These are phyloP conservation scores for Aspergillus nomiae DNA, from an alignment of 2,329 filamentous ascomycete species.

Conservation along the genomic window DNA sequence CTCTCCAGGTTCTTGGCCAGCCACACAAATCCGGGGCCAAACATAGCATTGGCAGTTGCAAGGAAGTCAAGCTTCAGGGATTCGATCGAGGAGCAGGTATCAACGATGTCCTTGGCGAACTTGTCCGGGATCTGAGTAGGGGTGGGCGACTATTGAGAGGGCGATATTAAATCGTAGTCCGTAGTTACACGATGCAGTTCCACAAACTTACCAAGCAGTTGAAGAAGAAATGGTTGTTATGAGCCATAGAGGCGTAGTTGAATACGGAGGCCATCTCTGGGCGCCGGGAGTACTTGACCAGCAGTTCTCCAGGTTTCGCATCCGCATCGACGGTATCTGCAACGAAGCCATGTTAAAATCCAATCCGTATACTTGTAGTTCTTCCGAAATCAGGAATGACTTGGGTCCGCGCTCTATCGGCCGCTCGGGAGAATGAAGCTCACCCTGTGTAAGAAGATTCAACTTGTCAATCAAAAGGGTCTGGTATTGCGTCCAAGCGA, in stretches of 20 bases:
- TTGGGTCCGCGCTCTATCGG: neutral
- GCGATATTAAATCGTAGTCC: slow-evolving; percentile 1
- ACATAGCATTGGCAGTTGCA: slow-evolving; percentile 83
- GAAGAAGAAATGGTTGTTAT: slow-evolving; percentile 74
- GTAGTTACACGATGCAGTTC: neutral
- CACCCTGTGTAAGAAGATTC: slow-evolving; percentile 73
- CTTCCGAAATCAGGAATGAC: neutral
- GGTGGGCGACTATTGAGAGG: slow-evolving; percentile 38
- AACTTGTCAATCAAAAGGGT: slow-evolving; percentile 71
- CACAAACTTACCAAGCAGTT: slow-evolving; percentile 43
- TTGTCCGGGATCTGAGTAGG: slow-evolving; percentile 55
- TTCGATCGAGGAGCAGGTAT: slow-evolving; percentile 78
- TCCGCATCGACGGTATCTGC: slow-evolving; percentile 67
- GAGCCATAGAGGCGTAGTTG: slow-evolving; percentile 95
- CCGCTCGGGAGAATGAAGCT: slow-evolving; percentile 26
- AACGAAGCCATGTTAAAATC: neutral
- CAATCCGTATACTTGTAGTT: neutral
- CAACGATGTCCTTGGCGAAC: slow-evolving; percentile 63
- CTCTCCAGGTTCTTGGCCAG: slow-evolving; percentile 65
- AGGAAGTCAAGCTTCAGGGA: slow-evolving; percentile 79
- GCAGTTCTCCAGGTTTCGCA: slow-evolving; percentile 65
- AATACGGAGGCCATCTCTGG: slow-evolving; percentile 77
- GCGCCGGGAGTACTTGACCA: slow-evolving; percentile 76
- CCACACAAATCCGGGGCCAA: slow-evolving; percentile 97
- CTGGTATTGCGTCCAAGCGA: slow-evolving; percentile 86